Base-by-base conservation (phyloP, 495 filamentous ascomycete species). In the Talaromyces proteolyticus region DNA sequence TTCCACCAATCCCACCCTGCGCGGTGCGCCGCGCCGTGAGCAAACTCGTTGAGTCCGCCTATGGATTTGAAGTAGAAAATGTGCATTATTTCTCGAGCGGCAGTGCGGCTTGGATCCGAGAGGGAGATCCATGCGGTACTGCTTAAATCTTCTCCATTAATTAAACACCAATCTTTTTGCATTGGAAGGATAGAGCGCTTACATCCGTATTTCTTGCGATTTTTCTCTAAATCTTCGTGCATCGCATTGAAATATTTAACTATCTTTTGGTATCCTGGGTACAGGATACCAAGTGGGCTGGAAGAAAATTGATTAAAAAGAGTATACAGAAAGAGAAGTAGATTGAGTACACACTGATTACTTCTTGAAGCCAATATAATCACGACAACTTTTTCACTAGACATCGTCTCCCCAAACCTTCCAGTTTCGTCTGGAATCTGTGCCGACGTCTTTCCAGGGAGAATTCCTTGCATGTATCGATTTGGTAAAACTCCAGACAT, bases 1-100 rank as follows among this genome's bases (percentile, higher is more conserved):
- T 57, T 58, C 63, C 66, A 78, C 70, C 69, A 78, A 10, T 67
- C 58, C 75, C 74, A 74, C 12, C 58, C 68, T 7, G 59, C 54
- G n/a, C 60, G 61, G 54, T 81, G 78, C 6, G 65, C 14, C 3
- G 59, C 25, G 18, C 62, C 66, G 49, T 76, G 73, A 36, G 78
- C 78, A 53, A 78, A 81, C 2, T 48, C 44, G 53, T 78, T 66
- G 22, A 82, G 47, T 24, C 63, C 67, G 12, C 76, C 74, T 7
- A 70, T 43, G 34, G 56, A 49, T 10, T 64, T 64, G 50, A 80
- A 75, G 58, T 82, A 82, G 48, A 66, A 64, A 1, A 75, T 39
- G 1, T 42, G 41, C 49, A 77, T 59, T 6, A 61, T 19, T 50
- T 75, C 69, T 49, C 69, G 66, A 8, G 25, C 25, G 12, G 25